These are phyloP conservation scores for Ophiocordyceps camponoti-leonardi DNA, from an alignment of 2,329 filamentous ascomycete species.

Conservation along the genomic window DNA sequence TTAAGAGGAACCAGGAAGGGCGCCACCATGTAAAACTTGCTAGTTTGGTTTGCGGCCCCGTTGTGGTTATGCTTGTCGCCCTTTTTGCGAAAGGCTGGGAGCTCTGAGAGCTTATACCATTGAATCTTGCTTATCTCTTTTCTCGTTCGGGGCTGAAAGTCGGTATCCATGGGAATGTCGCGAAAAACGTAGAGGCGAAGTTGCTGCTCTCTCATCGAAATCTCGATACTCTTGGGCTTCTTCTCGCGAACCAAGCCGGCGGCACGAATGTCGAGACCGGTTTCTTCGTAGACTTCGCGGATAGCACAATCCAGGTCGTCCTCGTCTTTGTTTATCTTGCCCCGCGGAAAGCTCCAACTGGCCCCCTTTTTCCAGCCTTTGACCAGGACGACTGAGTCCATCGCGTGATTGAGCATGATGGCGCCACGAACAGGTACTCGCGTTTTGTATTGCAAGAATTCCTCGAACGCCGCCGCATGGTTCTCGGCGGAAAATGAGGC, in stretches of 20 bases:
- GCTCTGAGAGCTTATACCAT: constrained; percentile 82
- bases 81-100: constrained; percentile 68
- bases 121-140: constrained; percentile 97
- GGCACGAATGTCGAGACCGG: constrained; percentile 64
- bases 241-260: constrained; percentile 62
- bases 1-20: constrained; percentile 75
- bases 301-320: constrained; percentile 86
- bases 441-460: constrained; percentile 89
- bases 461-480: constrained; percentile 69
- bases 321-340: constrained; percentile 97
- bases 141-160: constrained; percentile 77
- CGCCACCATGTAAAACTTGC: constrained; percentile 96
- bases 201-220: constrained; percentile 83
- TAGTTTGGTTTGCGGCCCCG: constrained; percentile 41
- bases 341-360: constrained; percentile 90
- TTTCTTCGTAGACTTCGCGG: constrained; percentile 91
- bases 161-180: constrained; percentile 68
- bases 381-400: constrained; percentile 86
- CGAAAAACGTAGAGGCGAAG: constrained; percentile 86
- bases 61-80: constrained; percentile 35
- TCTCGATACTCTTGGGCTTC: constrained; percentile 67
- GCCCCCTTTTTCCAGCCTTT: constrained; percentile 97
- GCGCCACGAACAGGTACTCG: constrained; percentile 86
- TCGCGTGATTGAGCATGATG: constrained; percentile 80
- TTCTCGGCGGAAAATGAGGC: constrained; percentile 62